Percentiles rank a stretch among this genome's conserved stretches.
phyloP scores from a whole-genome alignment of 495 filamentous ascomycete genomes.

The Amphirosellinia nigrospora region DNA sequence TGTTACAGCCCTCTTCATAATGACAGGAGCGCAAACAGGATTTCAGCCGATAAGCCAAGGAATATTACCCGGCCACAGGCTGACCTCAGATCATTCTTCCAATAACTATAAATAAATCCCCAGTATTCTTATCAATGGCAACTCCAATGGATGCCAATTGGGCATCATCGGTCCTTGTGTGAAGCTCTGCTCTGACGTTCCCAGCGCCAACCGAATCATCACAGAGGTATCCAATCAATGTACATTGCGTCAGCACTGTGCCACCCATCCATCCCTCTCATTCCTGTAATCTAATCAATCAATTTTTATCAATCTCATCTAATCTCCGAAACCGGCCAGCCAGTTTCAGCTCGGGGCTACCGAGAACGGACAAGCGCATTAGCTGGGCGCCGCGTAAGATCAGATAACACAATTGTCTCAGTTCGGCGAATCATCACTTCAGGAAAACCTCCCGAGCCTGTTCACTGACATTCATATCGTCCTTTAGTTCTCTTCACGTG shows the following conservation, averaged over 20 bases:
- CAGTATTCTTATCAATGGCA: neutral
- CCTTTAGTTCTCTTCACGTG: neutral
- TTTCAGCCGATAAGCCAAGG: slow-evolving; percentile 1
- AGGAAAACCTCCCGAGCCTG: neutral
- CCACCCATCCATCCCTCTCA: neutral
- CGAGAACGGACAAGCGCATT: slow-evolving; percentile 17
- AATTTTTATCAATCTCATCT: slow-evolving; percentile 28
- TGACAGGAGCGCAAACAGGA: neutral
- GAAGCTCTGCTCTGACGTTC: neutral
- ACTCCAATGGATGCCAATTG: neutral
- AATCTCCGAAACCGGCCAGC: slow-evolving; percentile 18
- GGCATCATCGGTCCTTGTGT: neutral
- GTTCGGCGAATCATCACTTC: neutral
- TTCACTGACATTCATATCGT: neutral
- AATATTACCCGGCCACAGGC: neutral
- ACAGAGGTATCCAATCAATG: slow-evolving; percentile 2
- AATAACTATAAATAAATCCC: neutral
- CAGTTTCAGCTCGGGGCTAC: neutral
- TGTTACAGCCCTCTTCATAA: neutral
- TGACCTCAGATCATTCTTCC: neutral
- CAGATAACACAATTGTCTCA: slow-evolving; percentile 13
- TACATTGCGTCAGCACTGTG: slow-evolving; percentile 2
- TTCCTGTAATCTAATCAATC: slow-evolving; percentile 27
- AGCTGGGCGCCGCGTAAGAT: neutral
- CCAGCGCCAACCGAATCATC: neutral